Percentiles rank a stretch among this genome's conserved stretches.
phyloP scores from a whole-genome alignment of 345 rosid species.

The Iberis pinnata region DNA sequence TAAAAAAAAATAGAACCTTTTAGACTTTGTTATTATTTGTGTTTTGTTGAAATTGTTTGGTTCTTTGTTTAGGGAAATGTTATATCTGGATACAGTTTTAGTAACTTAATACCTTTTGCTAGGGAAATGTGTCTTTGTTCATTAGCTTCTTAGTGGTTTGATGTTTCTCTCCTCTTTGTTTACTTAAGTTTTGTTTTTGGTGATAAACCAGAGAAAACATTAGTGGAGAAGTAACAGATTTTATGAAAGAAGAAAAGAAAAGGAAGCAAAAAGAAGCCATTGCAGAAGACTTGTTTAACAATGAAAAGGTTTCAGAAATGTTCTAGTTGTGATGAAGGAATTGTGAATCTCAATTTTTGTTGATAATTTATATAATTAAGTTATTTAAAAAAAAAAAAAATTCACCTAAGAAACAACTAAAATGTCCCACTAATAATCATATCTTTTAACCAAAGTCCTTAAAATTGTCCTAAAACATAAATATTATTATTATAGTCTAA shows the following conservation, averaged over 20 bases:
- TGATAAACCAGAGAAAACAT: constrained; percentile 45
- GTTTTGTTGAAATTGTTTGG: constrained; percentile 1
- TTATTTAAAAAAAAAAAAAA: too few species aligned
- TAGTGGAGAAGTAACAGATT: constrained; percentile 42
- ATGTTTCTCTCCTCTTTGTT: constrained; percentile 7
- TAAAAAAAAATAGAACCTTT: constrained; percentile 26
- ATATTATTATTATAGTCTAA: too few species aligned
- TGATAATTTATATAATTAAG: too few species aligned
- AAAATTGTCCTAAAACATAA: too few species aligned
- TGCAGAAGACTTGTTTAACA: constrained; percentile 77
- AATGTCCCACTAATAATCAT: too few species aligned
- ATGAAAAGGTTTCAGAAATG: constrained; percentile 46
- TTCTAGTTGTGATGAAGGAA: too few species aligned
- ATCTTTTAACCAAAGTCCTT: too few species aligned
- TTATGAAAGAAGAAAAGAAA: constrained; percentile 69
- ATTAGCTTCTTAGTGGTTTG: not conserved
- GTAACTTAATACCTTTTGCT: constrained; percentile 73
- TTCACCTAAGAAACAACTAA: too few species aligned
- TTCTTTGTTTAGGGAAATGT: constrained; percentile 41
- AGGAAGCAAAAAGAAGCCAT: constrained; percentile 81
- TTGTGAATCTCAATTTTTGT: too few species aligned
- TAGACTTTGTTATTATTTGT: constrained; percentile 12
- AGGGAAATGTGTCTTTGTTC: constrained; percentile 30
- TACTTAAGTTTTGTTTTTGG: constrained; percentile 1
- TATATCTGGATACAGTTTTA: constrained; percentile 81